Evolutionary conservation across 2,329 filamentous ascomycete species (phyloP), one percentile per base, ranked within the genome.

Genomic region (Calonectria pauciramosa): DNA sequence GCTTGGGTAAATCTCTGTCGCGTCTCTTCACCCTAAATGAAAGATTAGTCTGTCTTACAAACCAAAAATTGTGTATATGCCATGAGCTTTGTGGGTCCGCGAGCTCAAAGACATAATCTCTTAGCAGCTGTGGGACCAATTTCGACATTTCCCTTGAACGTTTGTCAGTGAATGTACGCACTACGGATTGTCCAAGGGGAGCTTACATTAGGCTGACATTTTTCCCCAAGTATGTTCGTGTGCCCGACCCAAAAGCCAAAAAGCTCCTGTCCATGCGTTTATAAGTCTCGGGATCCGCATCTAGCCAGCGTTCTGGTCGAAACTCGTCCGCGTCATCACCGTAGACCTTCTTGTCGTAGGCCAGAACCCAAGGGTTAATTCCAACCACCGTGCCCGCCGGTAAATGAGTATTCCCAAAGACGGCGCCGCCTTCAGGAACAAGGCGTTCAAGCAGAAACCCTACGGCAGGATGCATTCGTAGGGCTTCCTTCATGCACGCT

Each of bases 1-100:
- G 11, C 34, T 34, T 34, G 34, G 5, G 6, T 7, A 11, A 34
- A 34, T 34, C 10, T 84, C 14, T 77, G 78, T 2, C 81, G n/a
- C 54, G 54, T 16, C 10, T 59, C 10, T 23, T 34, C 9, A 36
- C 30, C 16, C 16, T 59, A 20, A 59, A 59, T 2, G n/a, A 59
- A 18, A 59, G 9, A 13, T 59, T 59, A 20, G 18, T 34, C n/a
- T 59, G 54, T 23, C 54, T 36, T 7, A 59, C 54, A 23, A 59
- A 59, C 60, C 60, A 41, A 18, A 67, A 44, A 23, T 59, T n/a
- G 30, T 59, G 54, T 36, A 59, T 16, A 11, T 23, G 7, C 54
- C 54, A 59, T 4, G 54, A 23, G 14, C 30, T 36, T 23, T 18
- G 13, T 23, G 54, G 54, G 9, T 59, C 18, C 28, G 30, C 54